phyloP scores from a whole-genome alignment of 495 filamentous ascomycete genomes.

The Daldinia bambusicola region DNA sequence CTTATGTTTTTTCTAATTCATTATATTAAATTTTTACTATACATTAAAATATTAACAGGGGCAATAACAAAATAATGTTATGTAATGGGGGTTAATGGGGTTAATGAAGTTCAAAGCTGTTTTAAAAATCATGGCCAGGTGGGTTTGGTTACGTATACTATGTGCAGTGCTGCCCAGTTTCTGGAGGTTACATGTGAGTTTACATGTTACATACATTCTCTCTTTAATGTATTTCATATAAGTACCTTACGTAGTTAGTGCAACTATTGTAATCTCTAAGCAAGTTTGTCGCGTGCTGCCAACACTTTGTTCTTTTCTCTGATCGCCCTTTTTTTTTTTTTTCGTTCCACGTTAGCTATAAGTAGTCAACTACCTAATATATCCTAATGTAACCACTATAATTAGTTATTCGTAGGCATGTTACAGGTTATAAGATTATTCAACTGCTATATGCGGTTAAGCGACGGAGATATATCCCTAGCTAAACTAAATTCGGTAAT shows the following conservation, averaged over 20 bases:
- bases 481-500: slow-evolving; percentile 32
- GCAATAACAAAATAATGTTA: too few species aligned
- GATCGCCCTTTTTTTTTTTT: background rate
- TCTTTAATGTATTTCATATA: too few species aligned
- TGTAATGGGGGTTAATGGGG: background rate
- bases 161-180: too few species aligned
- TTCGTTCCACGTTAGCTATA: background rate
- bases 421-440: background rate
- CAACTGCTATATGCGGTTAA: slow-evolving; percentile 4
- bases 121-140: background rate
- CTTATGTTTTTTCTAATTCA: too few species aligned
- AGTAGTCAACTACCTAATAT: background rate
- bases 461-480: slow-evolving; percentile 5
- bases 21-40: too few species aligned
- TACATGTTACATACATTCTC: too few species aligned
- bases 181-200: too few species aligned
- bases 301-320: background rate
- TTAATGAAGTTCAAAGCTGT: background rate
- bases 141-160: background rate
- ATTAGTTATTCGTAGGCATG: background rate
- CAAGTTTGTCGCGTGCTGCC: background rate
- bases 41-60: background rate
- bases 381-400: background rate
- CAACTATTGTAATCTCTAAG: background rate
- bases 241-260: too few species aligned